Percentiles rank a stretch among this genome's conserved stretches.
Conservation (phyloP, 441 rosid genomes). For the Adansonia grandidieri region DNA sequence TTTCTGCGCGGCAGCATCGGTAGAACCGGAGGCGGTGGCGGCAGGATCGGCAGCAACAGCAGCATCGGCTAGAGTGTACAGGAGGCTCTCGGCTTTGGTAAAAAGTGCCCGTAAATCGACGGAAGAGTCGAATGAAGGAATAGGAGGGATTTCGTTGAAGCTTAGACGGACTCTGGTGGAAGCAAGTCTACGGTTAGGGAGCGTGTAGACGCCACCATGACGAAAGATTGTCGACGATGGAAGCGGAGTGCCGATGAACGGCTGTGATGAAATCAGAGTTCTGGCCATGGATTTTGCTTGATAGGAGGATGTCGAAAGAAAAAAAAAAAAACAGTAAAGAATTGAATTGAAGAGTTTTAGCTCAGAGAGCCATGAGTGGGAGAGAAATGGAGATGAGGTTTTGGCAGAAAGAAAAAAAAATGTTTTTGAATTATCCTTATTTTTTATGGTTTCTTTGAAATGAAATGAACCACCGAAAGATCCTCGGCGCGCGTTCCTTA, state of each 20-base stretch:
- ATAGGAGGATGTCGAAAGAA: conserved; percentile 1
- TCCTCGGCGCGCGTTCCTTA: conserved; percentile 19
- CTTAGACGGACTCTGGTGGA: conserved; percentile 64
- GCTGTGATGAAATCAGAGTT: conserved; percentile 70
- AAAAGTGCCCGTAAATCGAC: conserved; percentile 52
- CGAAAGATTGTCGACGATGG: conserved; percentile 43
- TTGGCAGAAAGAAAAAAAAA: conserved; percentile 2
- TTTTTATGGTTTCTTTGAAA: conserved; percentile 11
- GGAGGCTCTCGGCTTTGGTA: conserved; percentile 64
- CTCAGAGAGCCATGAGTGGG: conserved; percentile 22
- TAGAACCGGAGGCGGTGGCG: conserved; percentile 41
- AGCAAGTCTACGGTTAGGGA: conserved; percentile 50
- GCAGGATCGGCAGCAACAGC: conserved; percentile 63
- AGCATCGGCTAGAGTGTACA: conserved; percentile 81
- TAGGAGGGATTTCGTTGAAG: conserved; percentile 69
- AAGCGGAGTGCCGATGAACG: conserved; percentile 60
- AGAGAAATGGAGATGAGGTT: conserved; percentile 25
- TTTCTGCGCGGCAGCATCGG: conserved; percentile 61
- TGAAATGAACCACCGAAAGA: neutral
- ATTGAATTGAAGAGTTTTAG: neutral
- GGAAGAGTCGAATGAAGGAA: conserved; percentile 53
- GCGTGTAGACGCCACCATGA: conserved; percentile 40
- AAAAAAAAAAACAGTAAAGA: neutral
- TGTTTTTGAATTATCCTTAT: conserved; percentile 32
- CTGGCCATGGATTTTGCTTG: conserved; percentile 62